These are phyloP conservation scores for Flaveria robusta DNA, from an alignment of 129 eudicot species.

Conservation along the genomic window DNA sequence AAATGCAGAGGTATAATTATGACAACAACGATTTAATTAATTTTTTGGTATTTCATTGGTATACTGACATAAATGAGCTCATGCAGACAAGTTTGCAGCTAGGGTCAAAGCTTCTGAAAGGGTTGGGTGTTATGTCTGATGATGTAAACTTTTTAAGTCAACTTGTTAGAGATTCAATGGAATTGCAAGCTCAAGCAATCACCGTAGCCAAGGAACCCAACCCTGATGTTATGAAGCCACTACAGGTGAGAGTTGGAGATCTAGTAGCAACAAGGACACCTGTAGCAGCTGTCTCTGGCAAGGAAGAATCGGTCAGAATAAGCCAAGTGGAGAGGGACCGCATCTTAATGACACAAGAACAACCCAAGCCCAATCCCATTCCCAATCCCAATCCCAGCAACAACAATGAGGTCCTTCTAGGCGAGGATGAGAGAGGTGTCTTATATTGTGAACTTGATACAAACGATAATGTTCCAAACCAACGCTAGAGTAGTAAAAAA, in stretches of 20 bases:
- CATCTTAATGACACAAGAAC: conserved; percentile 36
- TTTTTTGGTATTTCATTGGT: background rate
- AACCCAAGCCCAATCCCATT: conserved; percentile 23
- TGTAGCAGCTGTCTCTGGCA: conserved; percentile 20
- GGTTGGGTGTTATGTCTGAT: conserved; percentile 95
- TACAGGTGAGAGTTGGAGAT: conserved; percentile 80
- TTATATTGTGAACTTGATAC: conserved; percentile 55
- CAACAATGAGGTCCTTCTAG: background rate
- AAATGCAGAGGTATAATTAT: conserved; percentile 73
- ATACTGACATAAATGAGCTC: background rate
- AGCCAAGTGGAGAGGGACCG: conserved; percentile 40
- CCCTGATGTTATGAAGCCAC: conserved; percentile 60
- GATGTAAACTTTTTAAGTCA: conserved; percentile 81
- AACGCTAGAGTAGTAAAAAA: background rate
- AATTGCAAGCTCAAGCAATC: conserved; percentile 74
- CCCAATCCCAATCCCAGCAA: conserved; percentile 14
- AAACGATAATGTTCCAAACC: background rate
- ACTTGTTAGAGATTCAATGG: conserved; percentile 89
- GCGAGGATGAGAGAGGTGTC: conserved; percentile 55
- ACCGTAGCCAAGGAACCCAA: conserved; percentile 49
- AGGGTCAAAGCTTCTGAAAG: conserved; percentile 93
- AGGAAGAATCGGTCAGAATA: conserved; percentile 41
- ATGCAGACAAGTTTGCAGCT: conserved; percentile 95
- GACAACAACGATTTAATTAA: background rate
- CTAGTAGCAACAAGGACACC: conserved; percentile 44